phyloP scores from a whole-genome alignment of 2,329 filamentous ascomycete species.

The Geosmithia flava region DNA sequence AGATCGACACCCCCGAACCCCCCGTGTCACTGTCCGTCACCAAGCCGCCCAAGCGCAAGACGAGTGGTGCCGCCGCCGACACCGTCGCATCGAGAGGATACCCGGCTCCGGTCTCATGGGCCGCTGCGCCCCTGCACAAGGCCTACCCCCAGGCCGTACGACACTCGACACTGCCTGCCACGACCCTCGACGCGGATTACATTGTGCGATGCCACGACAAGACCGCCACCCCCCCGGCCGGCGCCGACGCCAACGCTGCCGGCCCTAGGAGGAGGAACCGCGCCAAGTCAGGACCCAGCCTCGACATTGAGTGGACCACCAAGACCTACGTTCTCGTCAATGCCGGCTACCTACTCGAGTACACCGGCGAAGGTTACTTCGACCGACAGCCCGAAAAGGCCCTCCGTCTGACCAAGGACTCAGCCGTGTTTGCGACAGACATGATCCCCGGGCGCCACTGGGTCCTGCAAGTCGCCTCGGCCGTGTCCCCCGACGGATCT shows the following conservation, averaged over 20 bases:
- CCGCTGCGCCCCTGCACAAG: slow-evolving; percentile 69
- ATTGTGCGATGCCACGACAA: slow-evolving; percentile 50
- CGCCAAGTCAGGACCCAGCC: slow-evolving; percentile 23
- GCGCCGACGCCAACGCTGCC: slow-evolving; percentile 5
- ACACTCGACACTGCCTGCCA: slow-evolving; percentile 57
- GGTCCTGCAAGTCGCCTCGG: slow-evolving; percentile 64
- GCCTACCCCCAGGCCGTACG: slow-evolving; percentile 77
- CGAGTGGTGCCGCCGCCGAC: slow-evolving; percentile 5
- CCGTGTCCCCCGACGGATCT: slow-evolving; percentile 41
- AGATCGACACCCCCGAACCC: neutral
- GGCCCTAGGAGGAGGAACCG: slow-evolving; percentile 31
- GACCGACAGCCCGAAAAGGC: slow-evolving; percentile 65
- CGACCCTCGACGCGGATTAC: slow-evolving; percentile 54
- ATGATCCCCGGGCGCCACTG: slow-evolving; percentile 69
- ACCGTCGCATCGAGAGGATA: slow-evolving; percentile 12
- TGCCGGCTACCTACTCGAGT: slow-evolving; percentile 64
- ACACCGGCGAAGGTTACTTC: slow-evolving; percentile 55
- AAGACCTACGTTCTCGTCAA: slow-evolving; percentile 64
- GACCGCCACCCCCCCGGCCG: slow-evolving; percentile 13
- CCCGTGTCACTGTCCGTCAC: neutral
- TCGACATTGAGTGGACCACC: slow-evolving; percentile 50
- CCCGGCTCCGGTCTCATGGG: slow-evolving; percentile 39
- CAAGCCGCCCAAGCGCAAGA: slow-evolving; percentile 6
- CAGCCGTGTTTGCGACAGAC: slow-evolving; percentile 70
- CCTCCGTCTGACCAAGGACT: slow-evolving; percentile 58